Base-by-base conservation (phyloP, 176 grass and related monocot genomes). In the Pontederia crassipes region DNA sequence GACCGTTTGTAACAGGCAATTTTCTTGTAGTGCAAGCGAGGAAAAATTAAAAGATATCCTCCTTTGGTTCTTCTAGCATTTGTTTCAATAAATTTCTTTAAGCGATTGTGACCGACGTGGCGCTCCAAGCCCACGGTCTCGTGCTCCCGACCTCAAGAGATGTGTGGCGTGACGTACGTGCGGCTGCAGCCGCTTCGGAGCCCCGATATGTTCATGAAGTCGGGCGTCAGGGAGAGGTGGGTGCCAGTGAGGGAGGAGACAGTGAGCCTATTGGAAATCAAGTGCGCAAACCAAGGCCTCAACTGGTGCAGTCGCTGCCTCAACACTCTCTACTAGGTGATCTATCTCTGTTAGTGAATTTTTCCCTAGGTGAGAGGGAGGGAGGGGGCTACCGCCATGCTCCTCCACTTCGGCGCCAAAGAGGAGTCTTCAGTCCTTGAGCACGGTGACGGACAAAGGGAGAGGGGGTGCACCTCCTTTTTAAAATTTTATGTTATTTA, bases 261-360 rank as follows among this genome's bases (percentile, higher is more conserved):
- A 45, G 73, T 77, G 46, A 76, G 62, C 71, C 69, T 58, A 51
- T 58, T 95, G 65, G 74, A 81, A 74, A 72, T 1, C 17, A 58
- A 80, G 65, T 89, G 89, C 74, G 59, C 73, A 13, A n/a, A 45
- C 66, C 46, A 56, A 27, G 89, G 79, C n/a, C 68, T 83, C 45
- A 50, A 69, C 10, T 76, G 73, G 12, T 95, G 89, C 80, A 73
- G 79, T 65, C 76, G 84, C 40, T 95, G 89, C 62, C 72, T 95
- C 54, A 64, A 58, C 4, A 76, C 85, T 11, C 82, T 95, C 55
- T 67, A 80, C 75, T 72, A 29, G 82, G 89, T 95, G 58, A 77
- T 48, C 12, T 26, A 14, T 55, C 47, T 24, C 26, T 10, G 24
- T 4, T 14, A 15, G 51, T 4, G 8, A 27, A 53, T 51, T 11